Evolutionary conservation across 202 grass and related monocot species (phyloP).

Genomic region (Zizania palustris): DNA sequence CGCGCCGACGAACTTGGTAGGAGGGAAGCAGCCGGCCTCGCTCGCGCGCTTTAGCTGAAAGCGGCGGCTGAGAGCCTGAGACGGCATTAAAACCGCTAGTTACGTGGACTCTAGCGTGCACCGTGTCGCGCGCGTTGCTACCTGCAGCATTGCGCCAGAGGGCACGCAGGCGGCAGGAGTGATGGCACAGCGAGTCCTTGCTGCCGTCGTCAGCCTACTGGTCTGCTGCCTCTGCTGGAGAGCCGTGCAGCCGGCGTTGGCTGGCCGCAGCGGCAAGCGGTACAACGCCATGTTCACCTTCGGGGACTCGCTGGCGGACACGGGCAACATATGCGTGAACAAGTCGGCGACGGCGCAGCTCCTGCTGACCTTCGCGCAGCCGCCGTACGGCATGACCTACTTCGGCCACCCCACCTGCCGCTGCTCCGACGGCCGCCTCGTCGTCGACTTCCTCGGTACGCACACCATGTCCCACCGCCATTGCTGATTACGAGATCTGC

Average conservation of each 20-base stretch:
- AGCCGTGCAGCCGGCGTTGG: not conserved
- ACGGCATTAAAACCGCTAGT: constrained; percentile 5
- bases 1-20: not conserved
- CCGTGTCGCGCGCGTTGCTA: not conserved
- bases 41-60: not conserved
- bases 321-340: constrained; percentile 62
- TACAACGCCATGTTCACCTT: constrained; percentile 67
- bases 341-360: constrained; percentile 22
- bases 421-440: constrained; percentile 69
- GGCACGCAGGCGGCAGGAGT: too few species aligned
- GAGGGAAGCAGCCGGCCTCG: not conserved
- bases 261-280: not conserved
- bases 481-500: too few species aligned
- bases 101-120: not conserved
- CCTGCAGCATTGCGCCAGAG: not conserved
- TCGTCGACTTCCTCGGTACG: constrained; percentile 67
- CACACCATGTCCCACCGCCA: not conserved
- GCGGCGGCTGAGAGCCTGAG: not conserved
- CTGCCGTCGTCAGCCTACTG: not conserved
- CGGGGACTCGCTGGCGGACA: constrained; percentile 71
- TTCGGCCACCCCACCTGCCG: constrained; percentile 66
- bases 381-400: constrained; percentile 63
- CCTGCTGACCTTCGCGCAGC: constrained; percentile 48
- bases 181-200: not conserved
- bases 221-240: not conserved